Base-by-base conservation (phyloP, 257 asterid genomes). In the Cruciata laevipes region DNA sequence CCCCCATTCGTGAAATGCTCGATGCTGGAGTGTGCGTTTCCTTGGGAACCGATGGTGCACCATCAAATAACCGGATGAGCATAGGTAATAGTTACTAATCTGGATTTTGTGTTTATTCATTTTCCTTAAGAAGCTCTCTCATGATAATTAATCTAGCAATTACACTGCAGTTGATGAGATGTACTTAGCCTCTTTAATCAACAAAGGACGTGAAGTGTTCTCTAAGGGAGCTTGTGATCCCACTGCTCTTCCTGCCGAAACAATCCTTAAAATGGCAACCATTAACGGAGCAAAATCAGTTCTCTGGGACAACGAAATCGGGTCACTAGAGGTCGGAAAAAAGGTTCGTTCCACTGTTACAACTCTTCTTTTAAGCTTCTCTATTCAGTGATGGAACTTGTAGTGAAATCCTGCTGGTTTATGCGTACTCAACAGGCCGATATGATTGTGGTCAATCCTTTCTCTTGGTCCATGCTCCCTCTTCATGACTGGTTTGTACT, bases 11-110 rank as follows among this genome's bases (percentile, higher is more conserved):
- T 73, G 90, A 87, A 78, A 89, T 87, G 96, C 81, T 89, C 16
- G 80, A 73, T 37, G 89, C 90, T 20, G 95, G 89, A 65, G 83
- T 89, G 3, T 89, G 96, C 16, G 93, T 89, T 67, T 89, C 96
- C 53, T 74, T 89, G 73, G 93, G 95, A 60, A 89, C 96, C 55
- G 95, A 89, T 30, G 96, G 96, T 16, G 96, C 95, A 60, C 93
- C 96, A 37, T 82, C 87, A 63, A 89, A 89, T 71, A 89, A 89
- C 71, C 78, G 96, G 77, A 89, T 89, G 96, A 89, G 96, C 81
- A 83, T 87, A n/a, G 95, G 95, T 89, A 58, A 27, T 21, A 24
- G 51, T 31, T 3, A 60, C 31, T 24, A n/a, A 32, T 68, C 11
- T 56, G 12, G 37, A 17, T 12, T 24, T 25, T 37, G 2, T 33